These are phyloP conservation scores for Nemania sp. DNA, from an alignment of 2,329 filamentous ascomycete genomes.

Conservation along the genomic window DNA sequence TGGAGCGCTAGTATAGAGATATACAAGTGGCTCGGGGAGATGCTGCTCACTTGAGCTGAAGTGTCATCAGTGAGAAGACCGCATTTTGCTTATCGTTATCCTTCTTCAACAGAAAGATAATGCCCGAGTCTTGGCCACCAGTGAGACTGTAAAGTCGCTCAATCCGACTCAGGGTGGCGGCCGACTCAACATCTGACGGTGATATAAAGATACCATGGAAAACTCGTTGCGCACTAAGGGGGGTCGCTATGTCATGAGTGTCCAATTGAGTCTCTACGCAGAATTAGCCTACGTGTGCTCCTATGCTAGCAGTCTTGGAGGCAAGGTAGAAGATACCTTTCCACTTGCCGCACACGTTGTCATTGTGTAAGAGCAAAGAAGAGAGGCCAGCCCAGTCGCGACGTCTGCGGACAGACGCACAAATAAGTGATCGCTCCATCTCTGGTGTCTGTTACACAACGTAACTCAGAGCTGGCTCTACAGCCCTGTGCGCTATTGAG, in stretches of 20 bases:
- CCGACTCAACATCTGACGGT: slow-evolving; percentile 41
- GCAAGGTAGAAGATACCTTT: slow-evolving; percentile 31
- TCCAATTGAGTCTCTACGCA: slow-evolving; percentile 47
- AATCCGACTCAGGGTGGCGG: slow-evolving; percentile 40
- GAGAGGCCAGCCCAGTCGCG: slow-evolving; percentile 35
- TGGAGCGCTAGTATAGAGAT: too few relatives aligned
- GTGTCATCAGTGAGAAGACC: slow-evolving; percentile 43
- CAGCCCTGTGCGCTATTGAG: too few relatives aligned
- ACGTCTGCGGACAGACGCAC: slow-evolving; percentile 37
- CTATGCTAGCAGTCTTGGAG: neutral
- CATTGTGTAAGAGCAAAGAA: slow-evolving; percentile 31
- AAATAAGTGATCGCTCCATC: slow-evolving; percentile 36
- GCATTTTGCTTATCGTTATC: slow-evolving; percentile 31
- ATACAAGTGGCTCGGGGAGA: neutral
- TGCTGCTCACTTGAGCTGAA: slow-evolving; percentile 49
- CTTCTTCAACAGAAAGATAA: slow-evolving; percentile 49
- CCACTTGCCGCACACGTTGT: slow-evolving; percentile 28
- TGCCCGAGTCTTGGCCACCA: slow-evolving; percentile 44
- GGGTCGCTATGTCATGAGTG: slow-evolving; percentile 52
- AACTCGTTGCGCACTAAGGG: slow-evolving; percentile 32
- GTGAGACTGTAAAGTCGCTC: slow-evolving; percentile 48
- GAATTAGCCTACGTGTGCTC: slow-evolving; percentile 16
- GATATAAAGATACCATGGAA: slow-evolving; percentile 49
- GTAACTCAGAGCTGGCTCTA: neutral
- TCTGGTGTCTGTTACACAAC: neutral